A percentile compares a stretch with the other conserved stretches of the same genome.
These are phyloP conservation scores for Hanseniaspora jakobsenii DNA, from an alignment of 805 yeast genomes.

Conservation along the genomic window DNA sequence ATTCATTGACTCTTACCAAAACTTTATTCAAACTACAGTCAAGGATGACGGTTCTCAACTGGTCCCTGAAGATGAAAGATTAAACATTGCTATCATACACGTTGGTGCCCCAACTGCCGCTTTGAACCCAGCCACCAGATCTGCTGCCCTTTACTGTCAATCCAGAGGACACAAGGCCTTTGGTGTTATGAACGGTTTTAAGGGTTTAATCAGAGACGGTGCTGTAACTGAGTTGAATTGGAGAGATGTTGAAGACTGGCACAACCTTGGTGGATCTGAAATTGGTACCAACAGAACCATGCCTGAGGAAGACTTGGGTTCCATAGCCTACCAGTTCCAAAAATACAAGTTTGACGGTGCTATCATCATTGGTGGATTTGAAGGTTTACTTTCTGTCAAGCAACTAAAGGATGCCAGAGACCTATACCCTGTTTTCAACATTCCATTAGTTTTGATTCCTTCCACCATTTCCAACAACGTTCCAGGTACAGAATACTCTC, in stretches of 20 bases:
- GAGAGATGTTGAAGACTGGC: slow-evolving; percentile 84
- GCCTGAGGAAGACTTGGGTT: slow-evolving; percentile 76
- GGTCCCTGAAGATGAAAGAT: slow-evolving; percentile 48
- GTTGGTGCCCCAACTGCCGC: slow-evolving; percentile 98
- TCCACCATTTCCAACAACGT: slow-evolving; percentile 73
- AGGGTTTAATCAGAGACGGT: slow-evolving; percentile 83
- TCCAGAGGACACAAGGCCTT: slow-evolving; percentile 82
- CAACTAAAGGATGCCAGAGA: slow-evolving; percentile 67
- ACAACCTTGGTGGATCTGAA: slow-evolving; percentile 84
- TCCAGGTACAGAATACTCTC: slow-evolving; percentile 69
- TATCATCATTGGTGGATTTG: slow-evolving; percentile 89
- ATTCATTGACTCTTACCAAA: slow-evolving; percentile 51
- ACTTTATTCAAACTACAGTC: slow-evolving; percentile 54
- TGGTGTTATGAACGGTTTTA: slow-evolving; percentile 88
- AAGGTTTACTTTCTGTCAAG: slow-evolving; percentile 79
- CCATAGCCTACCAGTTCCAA: slow-evolving; percentile 86
- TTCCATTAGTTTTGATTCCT: slow-evolving; percentile 68
- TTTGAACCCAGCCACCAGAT: slow-evolving; percentile 79
- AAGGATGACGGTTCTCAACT: slow-evolving; percentile 46
- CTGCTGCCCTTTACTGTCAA: slow-evolving; percentile 81
- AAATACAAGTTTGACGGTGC: slow-evolving; percentile 80
- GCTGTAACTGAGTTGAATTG: slow-evolving; percentile 63
- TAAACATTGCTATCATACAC: slow-evolving; percentile 73
- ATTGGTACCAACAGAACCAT: slow-evolving; percentile 88
- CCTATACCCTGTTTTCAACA: slow-evolving; percentile 67